Evolutionary conservation across 768 basidiomycete species (phyloP).

Genomic region (Lanmaoa rubissima): DNA sequence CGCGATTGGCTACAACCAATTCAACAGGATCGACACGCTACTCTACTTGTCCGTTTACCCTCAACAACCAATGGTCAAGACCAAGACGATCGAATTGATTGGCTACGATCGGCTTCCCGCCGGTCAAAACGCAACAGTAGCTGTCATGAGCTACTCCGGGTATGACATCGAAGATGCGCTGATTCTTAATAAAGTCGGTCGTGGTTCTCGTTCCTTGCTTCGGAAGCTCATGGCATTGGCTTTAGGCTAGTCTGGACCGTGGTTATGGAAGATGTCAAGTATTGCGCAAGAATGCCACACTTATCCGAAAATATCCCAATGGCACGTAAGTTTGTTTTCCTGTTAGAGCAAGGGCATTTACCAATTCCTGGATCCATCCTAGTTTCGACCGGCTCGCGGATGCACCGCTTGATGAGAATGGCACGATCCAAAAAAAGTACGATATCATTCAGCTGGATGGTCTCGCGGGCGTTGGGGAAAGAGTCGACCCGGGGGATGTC

Average conservation of each 20-base stretch:
- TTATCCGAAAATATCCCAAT: conserved; percentile 95
- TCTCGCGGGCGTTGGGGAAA: conserved; percentile 91
- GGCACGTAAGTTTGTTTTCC: conserved; percentile 73
- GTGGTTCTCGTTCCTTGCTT: conserved; percentile 5
- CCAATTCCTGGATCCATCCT: conserved; percentile 1
- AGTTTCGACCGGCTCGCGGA: conserved; percentile 95
- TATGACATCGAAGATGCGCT: conserved; percentile 99
- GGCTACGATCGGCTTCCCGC: conserved; percentile 97
- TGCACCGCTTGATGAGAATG: conserved; percentile 82
- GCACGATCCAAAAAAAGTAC: conserved; percentile 77
- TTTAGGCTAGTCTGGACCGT: conserved; percentile 89
- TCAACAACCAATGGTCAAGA: conserved; percentile 99
- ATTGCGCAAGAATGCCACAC: conserved; percentile 89
- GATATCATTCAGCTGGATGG: conserved; percentile 92
- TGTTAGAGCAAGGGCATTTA: conserved; percentile 9
- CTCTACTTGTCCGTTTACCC: conserved; percentile 98
- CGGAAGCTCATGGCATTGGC: conserved; percentile 1
- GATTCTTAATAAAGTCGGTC: conserved; percentile 82
- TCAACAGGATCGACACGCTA: conserved; percentile 95
- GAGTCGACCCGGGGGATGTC: conserved; percentile 88
- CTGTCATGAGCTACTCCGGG: conserved; percentile 98
- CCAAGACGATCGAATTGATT: conserved; percentile 94
- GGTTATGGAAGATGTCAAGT: conserved; percentile 99
- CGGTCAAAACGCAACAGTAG: conserved; percentile 97
- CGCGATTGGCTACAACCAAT: conserved; percentile 96